These are phyloP conservation scores for Neurospora discreta DNA, from an alignment of 495 filamentous ascomycete species.

Conservation along the genomic window DNA sequence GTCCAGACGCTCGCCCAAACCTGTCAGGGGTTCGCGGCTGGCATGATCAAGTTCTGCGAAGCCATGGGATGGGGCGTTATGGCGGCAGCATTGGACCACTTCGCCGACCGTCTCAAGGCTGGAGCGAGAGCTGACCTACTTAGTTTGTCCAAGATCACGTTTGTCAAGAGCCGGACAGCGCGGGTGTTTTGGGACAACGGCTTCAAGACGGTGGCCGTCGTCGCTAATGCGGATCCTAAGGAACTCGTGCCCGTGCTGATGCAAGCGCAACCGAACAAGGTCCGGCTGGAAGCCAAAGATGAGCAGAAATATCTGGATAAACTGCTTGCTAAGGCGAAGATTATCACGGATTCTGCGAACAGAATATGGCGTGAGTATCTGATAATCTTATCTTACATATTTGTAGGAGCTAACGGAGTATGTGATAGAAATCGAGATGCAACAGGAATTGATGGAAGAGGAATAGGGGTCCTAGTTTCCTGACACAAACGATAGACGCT, in stretches of 20 bases:
- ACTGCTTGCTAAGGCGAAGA: constrained; percentile 52
- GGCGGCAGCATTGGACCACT: constrained; percentile 66
- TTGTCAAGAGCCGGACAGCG: constrained; percentile 68
- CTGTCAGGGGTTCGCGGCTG: constrained; percentile 69
- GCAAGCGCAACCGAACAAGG: constrained; percentile 57
- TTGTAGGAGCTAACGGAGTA: constrained; percentile 7
- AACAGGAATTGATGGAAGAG: constrained; percentile 29
- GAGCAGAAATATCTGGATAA: constrained; percentile 54
- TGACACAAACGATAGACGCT: background rate
- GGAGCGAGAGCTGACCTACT: constrained; percentile 65
- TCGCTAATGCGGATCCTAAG: constrained; percentile 57
- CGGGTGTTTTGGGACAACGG: constrained; percentile 70
- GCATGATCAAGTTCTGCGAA: constrained; percentile 66
- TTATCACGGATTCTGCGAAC: constrained; percentile 60
- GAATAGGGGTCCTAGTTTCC: constrained; percentile 12
- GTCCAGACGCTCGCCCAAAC: constrained; percentile 66
- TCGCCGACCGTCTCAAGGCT: constrained; percentile 61
- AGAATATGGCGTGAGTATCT: constrained; percentile 54
- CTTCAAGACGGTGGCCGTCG: constrained; percentile 50
- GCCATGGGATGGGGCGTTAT: constrained; percentile 66
- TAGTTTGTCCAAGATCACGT: constrained; percentile 62
- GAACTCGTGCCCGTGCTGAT: constrained; percentile 60
- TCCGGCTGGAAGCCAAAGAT: constrained; percentile 46
- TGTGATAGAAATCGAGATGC: constrained; percentile 33
- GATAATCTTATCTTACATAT: background rate